Percentiles rank a stretch among this genome's conserved stretches.
Evolutionary conservation across 345 rosid species (phyloP).

Genomic region (Erodium maritimum): DNA sequence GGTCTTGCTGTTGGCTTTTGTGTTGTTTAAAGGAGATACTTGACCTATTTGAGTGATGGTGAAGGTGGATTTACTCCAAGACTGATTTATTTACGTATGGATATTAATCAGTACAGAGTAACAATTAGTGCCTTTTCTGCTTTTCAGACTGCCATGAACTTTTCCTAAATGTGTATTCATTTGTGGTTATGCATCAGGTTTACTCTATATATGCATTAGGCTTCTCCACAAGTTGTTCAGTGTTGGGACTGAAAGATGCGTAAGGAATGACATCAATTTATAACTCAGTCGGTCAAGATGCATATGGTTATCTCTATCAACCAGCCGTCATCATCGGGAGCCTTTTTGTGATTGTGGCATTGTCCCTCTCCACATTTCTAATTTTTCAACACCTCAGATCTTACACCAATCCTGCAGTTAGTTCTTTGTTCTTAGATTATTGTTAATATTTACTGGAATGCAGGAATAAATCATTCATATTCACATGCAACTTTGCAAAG

Average conservation of each 20-base stretch:
- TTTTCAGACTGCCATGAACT: no score
- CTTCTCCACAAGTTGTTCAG: background rate
- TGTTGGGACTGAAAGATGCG: slow-evolving; percentile 8
- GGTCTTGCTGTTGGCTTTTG: no score
- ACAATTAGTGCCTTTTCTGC: no score
- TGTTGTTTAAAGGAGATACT: no score
- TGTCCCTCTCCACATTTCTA: slow-evolving; percentile 39
- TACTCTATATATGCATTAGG: background rate
- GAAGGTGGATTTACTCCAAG: no score
- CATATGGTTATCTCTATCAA: slow-evolving; percentile 35
- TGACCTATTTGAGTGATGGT: no score
- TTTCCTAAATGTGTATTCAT: background rate
- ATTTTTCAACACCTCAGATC: slow-evolving; percentile 64
- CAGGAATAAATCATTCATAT: no score
- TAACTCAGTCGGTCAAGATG: slow-evolving; percentile 8
- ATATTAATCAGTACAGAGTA: no score
- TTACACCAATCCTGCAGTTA: slow-evolving; percentile 62
- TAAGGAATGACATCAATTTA: slow-evolving; percentile 17
- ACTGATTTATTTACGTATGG: no score
- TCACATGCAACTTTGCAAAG: no score
- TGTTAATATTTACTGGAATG: no score
- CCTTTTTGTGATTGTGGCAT: slow-evolving; percentile 49
- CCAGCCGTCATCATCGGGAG: slow-evolving; percentile 56
- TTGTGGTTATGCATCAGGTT: background rate
- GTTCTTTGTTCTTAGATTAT: slow-evolving; percentile 7